These are phyloP conservation scores for Musa balbisiana DNA, from an alignment of 202 grass and related monocot species.

Conservation along the genomic window DNA sequence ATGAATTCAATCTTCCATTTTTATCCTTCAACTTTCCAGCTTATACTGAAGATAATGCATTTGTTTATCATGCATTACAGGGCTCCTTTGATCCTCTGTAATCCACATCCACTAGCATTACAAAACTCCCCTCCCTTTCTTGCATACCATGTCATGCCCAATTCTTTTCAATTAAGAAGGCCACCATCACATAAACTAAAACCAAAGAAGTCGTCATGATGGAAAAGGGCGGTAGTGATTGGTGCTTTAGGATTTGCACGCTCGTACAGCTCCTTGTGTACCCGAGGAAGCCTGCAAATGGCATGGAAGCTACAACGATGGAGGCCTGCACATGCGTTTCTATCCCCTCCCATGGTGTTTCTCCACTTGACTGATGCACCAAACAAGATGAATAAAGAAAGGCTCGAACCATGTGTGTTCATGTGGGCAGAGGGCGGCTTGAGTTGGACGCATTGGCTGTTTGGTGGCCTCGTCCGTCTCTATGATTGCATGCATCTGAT, in stretches of 20 bases:
- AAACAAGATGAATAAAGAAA: slow-evolving; percentile 21
- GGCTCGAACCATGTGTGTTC: slow-evolving; percentile 65
- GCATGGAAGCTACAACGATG: slow-evolving; percentile 26
- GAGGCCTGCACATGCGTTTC: slow-evolving; percentile 62
- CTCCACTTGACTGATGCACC: slow-evolving; percentile 11
- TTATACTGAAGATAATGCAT: too few species aligned
- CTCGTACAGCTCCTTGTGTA: neutral
- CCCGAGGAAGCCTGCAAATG: neutral
- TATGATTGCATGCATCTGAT: slow-evolving; percentile 36
- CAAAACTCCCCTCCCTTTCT: too few species aligned
- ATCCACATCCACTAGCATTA: too few species aligned
- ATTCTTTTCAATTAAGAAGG: too few species aligned
- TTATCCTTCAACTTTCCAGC: neutral
- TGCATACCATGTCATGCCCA: too few species aligned
- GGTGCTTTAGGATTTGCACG: neutral
- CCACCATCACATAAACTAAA: too few species aligned
- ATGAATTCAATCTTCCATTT: neutral
- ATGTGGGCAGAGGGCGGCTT: slow-evolving; percentile 29
- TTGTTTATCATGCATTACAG: too few species aligned
- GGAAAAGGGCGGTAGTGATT: neutral
- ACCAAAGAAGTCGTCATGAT: neutral
- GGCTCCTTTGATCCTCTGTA: too few species aligned
- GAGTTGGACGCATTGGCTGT: slow-evolving; percentile 42
- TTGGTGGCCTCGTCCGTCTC: slow-evolving; percentile 35
- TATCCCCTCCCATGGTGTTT: slow-evolving; percentile 25